Evolutionary conservation across 768 basidiomycete genomes (phyloP).

Genomic region (Mycena crocata): DNA sequence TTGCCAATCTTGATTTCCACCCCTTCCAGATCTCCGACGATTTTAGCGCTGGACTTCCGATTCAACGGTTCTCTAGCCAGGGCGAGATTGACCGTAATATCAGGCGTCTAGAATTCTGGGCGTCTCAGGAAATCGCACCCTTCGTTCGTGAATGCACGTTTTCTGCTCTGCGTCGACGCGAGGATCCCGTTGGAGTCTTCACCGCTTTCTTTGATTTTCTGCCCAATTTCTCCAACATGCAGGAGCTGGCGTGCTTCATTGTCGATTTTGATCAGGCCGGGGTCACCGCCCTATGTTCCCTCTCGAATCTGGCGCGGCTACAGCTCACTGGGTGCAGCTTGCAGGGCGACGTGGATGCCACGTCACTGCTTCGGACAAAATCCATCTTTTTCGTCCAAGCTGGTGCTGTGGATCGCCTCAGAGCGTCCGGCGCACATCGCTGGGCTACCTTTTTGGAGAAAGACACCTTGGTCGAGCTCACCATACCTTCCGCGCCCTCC

Average conservation of each 20-base stretch:
- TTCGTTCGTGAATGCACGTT: constrained; percentile 3
- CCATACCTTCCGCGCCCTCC: not conserved
- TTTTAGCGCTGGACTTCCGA: no score
- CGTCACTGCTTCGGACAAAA: not conserved
- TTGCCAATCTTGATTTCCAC: not conserved
- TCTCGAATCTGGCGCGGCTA: not conserved
- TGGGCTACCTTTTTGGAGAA: not conserved
- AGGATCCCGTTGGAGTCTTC: not conserved
- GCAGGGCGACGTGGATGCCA: not conserved
- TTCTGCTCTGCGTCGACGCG: not conserved
- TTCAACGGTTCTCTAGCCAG: not conserved
- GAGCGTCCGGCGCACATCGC: not conserved
- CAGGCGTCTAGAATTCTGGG: constrained; percentile 9
- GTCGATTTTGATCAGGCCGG: constrained; percentile 4
- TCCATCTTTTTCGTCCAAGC: not conserved
- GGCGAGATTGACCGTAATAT: not conserved
- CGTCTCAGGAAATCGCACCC: not conserved
- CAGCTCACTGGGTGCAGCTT: constrained; percentile 2
- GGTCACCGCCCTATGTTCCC: not conserved
- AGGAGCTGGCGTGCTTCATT: not conserved
- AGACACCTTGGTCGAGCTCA: not conserved
- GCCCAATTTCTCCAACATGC: not conserved
- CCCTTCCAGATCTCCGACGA: not conserved
- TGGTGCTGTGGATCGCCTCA: not conserved
- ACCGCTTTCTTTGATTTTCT: not conserved